Conservation (phyloP, 805 yeast species). For the Zygosaccharomyces lentus region DNA sequence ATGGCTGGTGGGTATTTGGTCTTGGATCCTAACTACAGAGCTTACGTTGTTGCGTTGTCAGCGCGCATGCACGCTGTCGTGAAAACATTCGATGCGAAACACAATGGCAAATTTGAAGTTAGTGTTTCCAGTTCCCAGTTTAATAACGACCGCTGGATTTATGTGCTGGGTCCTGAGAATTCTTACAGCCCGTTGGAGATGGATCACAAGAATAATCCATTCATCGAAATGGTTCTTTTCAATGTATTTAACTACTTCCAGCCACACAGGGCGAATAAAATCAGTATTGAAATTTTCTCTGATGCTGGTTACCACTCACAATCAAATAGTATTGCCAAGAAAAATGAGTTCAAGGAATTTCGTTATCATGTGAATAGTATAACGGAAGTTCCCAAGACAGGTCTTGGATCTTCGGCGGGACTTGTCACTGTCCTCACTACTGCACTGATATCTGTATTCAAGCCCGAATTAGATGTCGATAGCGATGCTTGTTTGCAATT, state of each 20-base stretch:
- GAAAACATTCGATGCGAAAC: slow-evolving; percentile 8
- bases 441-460: slow-evolving; percentile 53
- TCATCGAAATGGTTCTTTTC: slow-evolving; percentile 58
- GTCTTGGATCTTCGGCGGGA: slow-evolving; percentile 95
- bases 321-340: slow-evolving; percentile 38
- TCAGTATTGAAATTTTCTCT: slow-evolving; percentile 62
- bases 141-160: slow-evolving; percentile 63
- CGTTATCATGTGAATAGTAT: slow-evolving; percentile 58
- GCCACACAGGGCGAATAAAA: slow-evolving; percentile 28
- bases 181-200: slow-evolving; percentile 28
- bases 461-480: slow-evolving; percentile 33
- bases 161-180: slow-evolving; percentile 31
- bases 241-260: slow-evolving; percentile 52
- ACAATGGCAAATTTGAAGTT: slow-evolving; percentile 31
- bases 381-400: slow-evolving; percentile 81
- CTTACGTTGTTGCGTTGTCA: slow-evolving; percentile 83
- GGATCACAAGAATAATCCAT: slow-evolving; percentile 55
- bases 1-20: slow-evolving; percentile 95
- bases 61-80: slow-evolving; percentile 83
- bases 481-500: slow-evolving; percentile 24
- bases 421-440: slow-evolving; percentile 76
- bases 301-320: slow-evolving; percentile 90
- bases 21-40: slow-evolving; percentile 65
- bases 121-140: slow-evolving; percentile 75
- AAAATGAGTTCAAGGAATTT: slow-evolving; percentile 43